Evolutionary conservation across 2,329 filamentous ascomycete genomes (phyloP), one percentile per base, ranked within the genome.

Genomic region (Emmonsiellopsis sp.): DNA sequence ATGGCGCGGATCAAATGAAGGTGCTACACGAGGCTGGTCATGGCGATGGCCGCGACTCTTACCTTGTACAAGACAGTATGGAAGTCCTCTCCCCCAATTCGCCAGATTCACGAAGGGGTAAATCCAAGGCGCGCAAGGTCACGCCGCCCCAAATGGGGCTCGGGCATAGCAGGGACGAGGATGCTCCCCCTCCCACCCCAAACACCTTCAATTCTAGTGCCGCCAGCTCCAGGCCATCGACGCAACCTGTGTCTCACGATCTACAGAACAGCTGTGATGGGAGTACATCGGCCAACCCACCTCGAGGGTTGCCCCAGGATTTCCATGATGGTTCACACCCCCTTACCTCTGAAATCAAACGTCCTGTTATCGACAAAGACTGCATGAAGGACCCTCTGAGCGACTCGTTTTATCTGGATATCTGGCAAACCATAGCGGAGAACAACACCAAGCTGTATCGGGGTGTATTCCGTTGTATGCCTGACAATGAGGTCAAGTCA

Each of bases 401-500:
- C 54, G 80, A 89, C 52, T 75, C 79, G 1, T 98, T 98, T 70
- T 87, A 89, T 66, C 82, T 93, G 45, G 87, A 95, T 57, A 84
- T 89, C 1, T 98, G 94, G 94, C 84, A 86, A 59, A 79, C 83
- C 15, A 84, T 90, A 51, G 93, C 93, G 0, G 84, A 87, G 58
- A 97, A 97, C 74, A 98, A 98, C 68, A 98, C 93, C 2, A 92
- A 90, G 66, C 80, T 98, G 47, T 98, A 88, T 73, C 86, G 93
- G 34, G 83, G 87, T 57, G 92, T 98, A 7, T 98, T 98, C 75
- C 84, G 91, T 46, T 96, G 91, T 70, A 94, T 95, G 87, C 93
- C 93, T 1, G 93, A 98, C 67, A 96, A 85, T 50, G 89, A 96
- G 65, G 93, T 95, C 30, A 85, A 83, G 58, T 92, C 87, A 43